These are phyloP conservation scores for Colletotrichum karsti DNA, from an alignment of 2,329 filamentous ascomycete species.

Conservation along the genomic window DNA sequence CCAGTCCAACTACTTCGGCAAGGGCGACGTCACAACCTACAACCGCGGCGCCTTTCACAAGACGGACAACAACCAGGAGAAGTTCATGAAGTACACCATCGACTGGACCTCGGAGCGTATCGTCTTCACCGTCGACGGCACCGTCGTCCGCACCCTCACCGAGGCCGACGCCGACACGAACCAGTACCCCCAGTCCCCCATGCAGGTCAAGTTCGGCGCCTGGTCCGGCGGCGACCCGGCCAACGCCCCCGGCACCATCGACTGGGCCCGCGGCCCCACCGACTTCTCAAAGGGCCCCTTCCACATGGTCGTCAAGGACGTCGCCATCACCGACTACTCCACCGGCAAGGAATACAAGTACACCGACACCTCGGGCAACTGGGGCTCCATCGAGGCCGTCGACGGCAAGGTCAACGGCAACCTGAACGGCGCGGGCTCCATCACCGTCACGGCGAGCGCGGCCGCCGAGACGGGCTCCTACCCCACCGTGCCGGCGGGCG, in stretches of 20 bases:
- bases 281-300: constrained; percentile 87
- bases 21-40: constrained; percentile 85
- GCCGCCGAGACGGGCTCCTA: constrained; percentile 70
- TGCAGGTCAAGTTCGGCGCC: constrained; percentile 90
- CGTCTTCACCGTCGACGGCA: constrained; percentile 85
- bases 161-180: constrained; percentile 71
- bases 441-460: constrained; percentile 63
- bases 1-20: constrained; percentile 98
- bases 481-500: constrained; percentile 75
- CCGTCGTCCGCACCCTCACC: constrained; percentile 78
- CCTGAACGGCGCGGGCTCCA: constrained; percentile 60
- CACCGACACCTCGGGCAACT: constrained; percentile 78
- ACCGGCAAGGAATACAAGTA: constrained; percentile 89
- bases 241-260: constrained; percentile 83
- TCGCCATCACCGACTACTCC: constrained; percentile 89
- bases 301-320: constrained; percentile 81
- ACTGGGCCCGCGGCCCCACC: constrained; percentile 87
- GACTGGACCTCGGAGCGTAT: constrained; percentile 91
- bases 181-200: constrained; percentile 94
- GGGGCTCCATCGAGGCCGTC: constrained; percentile 83
- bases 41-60: constrained; percentile 86
- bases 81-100: constrained; percentile 87
- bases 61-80: constrained; percentile 72
- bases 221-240: constrained; percentile 91
- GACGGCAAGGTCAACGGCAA: constrained; percentile 80